Base-by-base conservation (phyloP, 2,329 filamentous ascomycete genomes). In the Penicillium sp. region DNA sequence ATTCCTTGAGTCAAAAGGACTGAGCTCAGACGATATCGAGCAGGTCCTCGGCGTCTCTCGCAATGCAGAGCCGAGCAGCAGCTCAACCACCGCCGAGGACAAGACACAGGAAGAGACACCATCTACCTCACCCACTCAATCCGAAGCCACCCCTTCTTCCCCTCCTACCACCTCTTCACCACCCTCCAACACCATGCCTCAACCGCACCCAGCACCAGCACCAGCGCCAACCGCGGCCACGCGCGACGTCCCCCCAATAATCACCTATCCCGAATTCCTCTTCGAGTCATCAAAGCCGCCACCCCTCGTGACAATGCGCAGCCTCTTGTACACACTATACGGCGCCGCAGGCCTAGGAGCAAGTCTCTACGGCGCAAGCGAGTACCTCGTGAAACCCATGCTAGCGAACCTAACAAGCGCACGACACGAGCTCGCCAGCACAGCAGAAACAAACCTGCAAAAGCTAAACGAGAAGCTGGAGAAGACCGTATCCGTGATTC, bases 1-100 rank as follows among this genome's bases (percentile, higher is more conserved):
- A 8, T 96, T 96, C 66, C 78, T 97, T 1, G 82, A 87, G 68
- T 85, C 84, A 50, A 97, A 97, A 73, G 90, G 90, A 4, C 78
- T 96, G 8, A 77, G 77, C 4, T 77, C 83, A 5, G 80, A 82
- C 33, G 86, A 93, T 60, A 90, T 96, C 60, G 79, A 90, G 64
- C 78, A 79, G 50, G 78, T 96, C 8, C 76, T 96, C 61, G 78
- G 73, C 31, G 61, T 73, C 46, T 71, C 73, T 53, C 70, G 68
- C 59, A 76, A 75, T 46, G 50, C 62, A 13, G 69, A 73, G 56
- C 65, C 63, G 48, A 67, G 57, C 55, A 66, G 59, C 52, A 59
- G 35, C 55, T 23, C 45, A 37, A 41, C 57, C 55, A 31, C 60
- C 45, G 33, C 62, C 41, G 59, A 67, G 35, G 61, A 56, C 33